phyloP scores from a whole-genome alignment of 371 early-diverging fungal genomes.

The Saksenaea vasiformis region DNA sequence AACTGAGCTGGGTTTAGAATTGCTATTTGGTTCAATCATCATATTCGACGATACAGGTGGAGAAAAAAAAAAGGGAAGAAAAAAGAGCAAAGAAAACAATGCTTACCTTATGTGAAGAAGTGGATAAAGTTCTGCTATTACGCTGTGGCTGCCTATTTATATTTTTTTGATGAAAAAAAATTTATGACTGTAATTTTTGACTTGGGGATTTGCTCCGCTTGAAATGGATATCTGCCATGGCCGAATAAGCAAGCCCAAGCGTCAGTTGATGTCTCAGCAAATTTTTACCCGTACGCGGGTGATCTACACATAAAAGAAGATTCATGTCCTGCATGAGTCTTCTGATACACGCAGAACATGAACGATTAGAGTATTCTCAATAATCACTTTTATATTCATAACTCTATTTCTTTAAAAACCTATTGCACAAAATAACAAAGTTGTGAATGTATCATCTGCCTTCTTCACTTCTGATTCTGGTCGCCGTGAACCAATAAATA shows the following conservation, averaged over 20 bases:
- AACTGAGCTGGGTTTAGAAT: constrained; percentile 7
- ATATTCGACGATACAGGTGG: neutral
- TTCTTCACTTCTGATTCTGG: constrained; percentile 36
- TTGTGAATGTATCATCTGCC: constrained; percentile 61
- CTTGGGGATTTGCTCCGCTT: too few relatives aligned
- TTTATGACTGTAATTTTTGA: neutral
- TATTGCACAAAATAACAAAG: constrained; percentile 53
- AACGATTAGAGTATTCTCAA: too few relatives aligned
- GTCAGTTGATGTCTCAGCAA: neutral
- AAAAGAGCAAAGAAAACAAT: neutral
- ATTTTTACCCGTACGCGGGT: too few relatives aligned
- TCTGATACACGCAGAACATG: too few relatives aligned
- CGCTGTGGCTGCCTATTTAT: neutral
- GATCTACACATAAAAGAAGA: too few relatives aligned
- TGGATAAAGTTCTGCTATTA: neutral
- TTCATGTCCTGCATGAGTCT: too few relatives aligned
- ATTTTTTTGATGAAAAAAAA: neutral
- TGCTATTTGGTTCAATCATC: constrained; percentile 5
- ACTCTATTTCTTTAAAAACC: constrained; percentile 25
- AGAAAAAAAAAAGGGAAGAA: neutral
- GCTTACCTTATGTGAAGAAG: neutral
- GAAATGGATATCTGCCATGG: too few relatives aligned
- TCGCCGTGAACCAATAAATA: constrained; percentile 47
- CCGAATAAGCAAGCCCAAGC: too few relatives aligned
- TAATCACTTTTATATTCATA: too few relatives aligned